phyloP scores from a whole-genome alignment of 768 basidiomycete species.

The Leccinellum rugosiceps region DNA sequence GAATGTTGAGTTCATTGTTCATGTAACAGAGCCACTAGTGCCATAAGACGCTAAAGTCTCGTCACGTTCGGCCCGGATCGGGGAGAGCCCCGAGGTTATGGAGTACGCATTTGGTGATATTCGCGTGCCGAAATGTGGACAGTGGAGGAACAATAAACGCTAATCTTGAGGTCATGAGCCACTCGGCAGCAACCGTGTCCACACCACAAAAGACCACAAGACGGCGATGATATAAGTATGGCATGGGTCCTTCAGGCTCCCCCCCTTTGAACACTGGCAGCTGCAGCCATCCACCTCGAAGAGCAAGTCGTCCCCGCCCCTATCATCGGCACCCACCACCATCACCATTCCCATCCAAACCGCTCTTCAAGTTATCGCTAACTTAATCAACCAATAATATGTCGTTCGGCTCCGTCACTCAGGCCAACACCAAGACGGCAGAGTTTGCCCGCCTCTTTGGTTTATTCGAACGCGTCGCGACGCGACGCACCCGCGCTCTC shows the following conservation, averaged over 20 bases:
- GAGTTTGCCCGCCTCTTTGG: conserved; percentile 55
- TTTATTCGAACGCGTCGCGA: conserved; percentile 52
- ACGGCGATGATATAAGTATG: conserved; percentile 17
- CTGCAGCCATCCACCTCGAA: conserved; percentile 1
- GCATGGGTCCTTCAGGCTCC: neutral
- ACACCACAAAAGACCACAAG: conserved; percentile 17
- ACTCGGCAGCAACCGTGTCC: conserved; percentile 20
- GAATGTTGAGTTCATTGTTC: neutral
- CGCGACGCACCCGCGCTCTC: conserved; percentile 35
- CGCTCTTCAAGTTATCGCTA: neutral
- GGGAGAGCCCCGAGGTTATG: neutral
- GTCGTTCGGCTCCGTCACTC: conserved; percentile 15
- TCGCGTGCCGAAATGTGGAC: conserved; percentile 3
- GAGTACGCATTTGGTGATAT: neutral
- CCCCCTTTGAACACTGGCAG: conserved; percentile 1
- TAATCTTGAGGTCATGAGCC: conserved; percentile 11
- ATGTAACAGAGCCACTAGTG: neutral
- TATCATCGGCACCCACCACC: neutral
- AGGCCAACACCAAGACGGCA: conserved; percentile 39
- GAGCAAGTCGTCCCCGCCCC: neutral
- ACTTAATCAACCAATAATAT: conserved; percentile 15
- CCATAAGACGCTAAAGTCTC: neutral
- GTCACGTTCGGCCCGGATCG: neutral
- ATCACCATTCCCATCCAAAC: neutral
- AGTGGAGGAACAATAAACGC: conserved; percentile 15